Base-by-base conservation (phyloP, 2,329 filamentous ascomycete genomes). In the Paramyrothecium sp. region DNA sequence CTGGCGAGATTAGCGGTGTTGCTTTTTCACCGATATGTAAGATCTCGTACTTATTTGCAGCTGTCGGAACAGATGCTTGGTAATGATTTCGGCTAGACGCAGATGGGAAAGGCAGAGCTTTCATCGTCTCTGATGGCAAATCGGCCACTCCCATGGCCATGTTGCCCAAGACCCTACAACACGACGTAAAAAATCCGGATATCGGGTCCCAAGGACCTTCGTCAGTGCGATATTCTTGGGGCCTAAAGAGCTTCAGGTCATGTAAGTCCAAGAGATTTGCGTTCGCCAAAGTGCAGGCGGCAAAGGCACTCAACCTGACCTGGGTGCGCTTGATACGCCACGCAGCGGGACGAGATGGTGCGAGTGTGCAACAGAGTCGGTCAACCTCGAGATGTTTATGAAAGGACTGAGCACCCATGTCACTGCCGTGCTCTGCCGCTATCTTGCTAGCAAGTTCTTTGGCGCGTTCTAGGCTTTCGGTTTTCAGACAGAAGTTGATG, bases 291-390 rank as follows among this genome's bases (percentile, higher is more conserved):
- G 87, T 81, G 11, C 86, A 81, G 1, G 89, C 89, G 11, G 89
- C 90, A 56, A 94, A 78, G 0, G 89, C 80, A 65, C 89, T 92
- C n/a, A 95, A 74, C 3, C 79, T 79, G 17, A 88, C 79, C 58
- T 88, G 76, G 0, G 86, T 89, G 47, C 85, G 79, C 63, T 84
- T 86, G 11, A 94, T 76, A 33, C 86, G 81, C 90, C 91, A 96
- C 1, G 88, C 86, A 0, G 91, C 91, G 2, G 84, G 80, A 41
- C 85, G 80, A 54, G 80, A 81, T 0, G 89, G 89, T 38, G 85
- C 81, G n/a, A 94, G 66, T 4, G 83, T 81, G 69, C 91, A 95
- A 56, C 87, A 79, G 58, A 94, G 67, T n/a, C 76, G 76, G 58
- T 89, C 82, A 7, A 86, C 69, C 51, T 88, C 75, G 1, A 95